These are phyloP conservation scores for Friedmanniomyces endolithicus DNA, from an alignment of 495 filamentous ascomycete genomes.

Conservation along the genomic window DNA sequence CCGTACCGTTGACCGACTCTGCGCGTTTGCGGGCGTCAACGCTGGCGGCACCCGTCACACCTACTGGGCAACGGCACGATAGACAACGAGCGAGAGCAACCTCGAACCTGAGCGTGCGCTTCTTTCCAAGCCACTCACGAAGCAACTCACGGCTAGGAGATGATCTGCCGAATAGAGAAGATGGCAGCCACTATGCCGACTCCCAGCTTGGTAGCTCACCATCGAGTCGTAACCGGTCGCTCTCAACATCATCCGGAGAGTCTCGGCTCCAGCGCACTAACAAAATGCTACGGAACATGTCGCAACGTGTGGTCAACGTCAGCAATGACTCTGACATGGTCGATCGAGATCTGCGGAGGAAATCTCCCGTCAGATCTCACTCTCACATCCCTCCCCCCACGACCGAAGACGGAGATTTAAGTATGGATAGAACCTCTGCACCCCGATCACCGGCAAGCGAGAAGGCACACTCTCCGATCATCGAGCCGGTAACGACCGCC, in stretches of 20 bases:
- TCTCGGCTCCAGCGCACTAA: slow-evolving; percentile 65
- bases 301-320: slow-evolving; percentile 92
- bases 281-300: slow-evolving; percentile 91
- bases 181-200: slow-evolving; percentile 8
- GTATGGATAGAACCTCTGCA: slow-evolving; percentile 38
- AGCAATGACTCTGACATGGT: slow-evolving; percentile 74
- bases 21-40: slow-evolving; percentile 26
- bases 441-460: slow-evolving; percentile 36
- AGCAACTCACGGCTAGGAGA: slow-evolving; percentile 36
- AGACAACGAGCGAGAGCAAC: slow-evolving; percentile 48
- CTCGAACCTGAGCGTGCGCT: slow-evolving; percentile 10
- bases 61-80: slow-evolving; percentile 43
- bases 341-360: slow-evolving; percentile 58
- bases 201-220: slow-evolving; percentile 24
- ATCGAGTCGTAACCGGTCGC: slow-evolving; percentile 39
- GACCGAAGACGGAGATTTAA: slow-evolving; percentile 1
- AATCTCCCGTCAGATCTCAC: slow-evolving; percentile 39
- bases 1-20: slow-evolving; percentile 29
- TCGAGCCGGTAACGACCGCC: neutral
- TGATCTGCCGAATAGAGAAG: slow-evolving; percentile 18
- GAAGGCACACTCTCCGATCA: slow-evolving; percentile 22
- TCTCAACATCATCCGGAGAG: slow-evolving; percentile 53
- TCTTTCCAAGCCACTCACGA: neutral
- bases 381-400: neutral
- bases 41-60: slow-evolving; percentile 23